A percentile compares a stretch with the other conserved stretches of the same genome.
phyloP scores from a whole-genome alignment of 768 basidiomycete genomes.

The Trametes cinnabarina region DNA sequence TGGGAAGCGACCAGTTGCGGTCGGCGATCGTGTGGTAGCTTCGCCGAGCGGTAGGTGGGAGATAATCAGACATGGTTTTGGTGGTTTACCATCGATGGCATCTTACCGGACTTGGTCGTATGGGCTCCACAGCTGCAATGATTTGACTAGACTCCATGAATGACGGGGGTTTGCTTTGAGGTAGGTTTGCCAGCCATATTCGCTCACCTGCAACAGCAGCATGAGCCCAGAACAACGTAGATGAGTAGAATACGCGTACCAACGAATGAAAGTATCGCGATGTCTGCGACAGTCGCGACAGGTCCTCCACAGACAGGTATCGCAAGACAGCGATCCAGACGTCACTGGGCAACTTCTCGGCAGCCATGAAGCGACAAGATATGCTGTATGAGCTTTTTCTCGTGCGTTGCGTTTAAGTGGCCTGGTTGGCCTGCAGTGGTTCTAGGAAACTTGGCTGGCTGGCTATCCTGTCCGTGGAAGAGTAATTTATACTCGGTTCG shows the following conservation, averaged over 20 bases:
- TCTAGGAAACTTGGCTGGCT: no score
- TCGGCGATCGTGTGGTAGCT: constrained; percentile 55
- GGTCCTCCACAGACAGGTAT: constrained; percentile 42
- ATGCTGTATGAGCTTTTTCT: background rate
- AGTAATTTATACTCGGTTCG: no score
- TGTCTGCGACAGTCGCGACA: constrained; percentile 40
- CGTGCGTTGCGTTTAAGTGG: background rate
- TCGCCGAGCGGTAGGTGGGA: background rate
- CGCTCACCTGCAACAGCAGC: constrained; percentile 45
- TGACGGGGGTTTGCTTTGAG: constrained; percentile 50
- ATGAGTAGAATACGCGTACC: constrained; percentile 37
- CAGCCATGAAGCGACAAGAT: constrained; percentile 8
- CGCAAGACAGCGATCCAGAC: constrained; percentile 54
- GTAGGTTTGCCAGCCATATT: constrained; percentile 59
- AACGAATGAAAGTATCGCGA: constrained; percentile 36
- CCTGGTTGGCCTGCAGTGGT: no score
- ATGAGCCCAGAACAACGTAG: background rate
- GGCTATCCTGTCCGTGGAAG: background rate
- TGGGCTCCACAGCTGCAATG: constrained; percentile 45
- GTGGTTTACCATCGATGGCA: background rate
- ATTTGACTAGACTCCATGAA: constrained; percentile 48
- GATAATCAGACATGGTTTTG: background rate
- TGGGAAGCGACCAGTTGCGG: constrained; percentile 45
- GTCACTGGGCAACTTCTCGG: constrained; percentile 49
- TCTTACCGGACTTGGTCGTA: constrained; percentile 37